Base-by-base conservation (phyloP, 768 basidiomycete genomes). In the Tulasnella sp. region DNA sequence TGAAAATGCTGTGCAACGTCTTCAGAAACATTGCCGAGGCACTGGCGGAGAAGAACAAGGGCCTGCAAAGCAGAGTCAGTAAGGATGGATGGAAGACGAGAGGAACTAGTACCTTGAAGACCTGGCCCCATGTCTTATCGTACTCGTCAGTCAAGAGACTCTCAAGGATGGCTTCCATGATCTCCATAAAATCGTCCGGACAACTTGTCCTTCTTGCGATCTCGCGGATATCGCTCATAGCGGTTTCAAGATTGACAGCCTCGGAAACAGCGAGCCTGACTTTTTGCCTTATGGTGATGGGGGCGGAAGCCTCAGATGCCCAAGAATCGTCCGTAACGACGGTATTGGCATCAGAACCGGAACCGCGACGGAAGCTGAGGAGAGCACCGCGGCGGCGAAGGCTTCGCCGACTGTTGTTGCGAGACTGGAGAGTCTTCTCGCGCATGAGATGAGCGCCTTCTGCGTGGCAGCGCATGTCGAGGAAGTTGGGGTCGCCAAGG, bases 161-260 rank as follows among this genome's bases (percentile, higher is more conserved):
- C n/a, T 57, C 55, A 15, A 57, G 29, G 25, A 57, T 46, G 0
- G 55, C 40, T 36, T 57, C 55, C 55, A 57, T 46, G 17, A 57
- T 57, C 19, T 46, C 46, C 23, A 57, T 46, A 23, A 57, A 57
- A 32, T 57, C 55, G 6, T 23, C 45, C 55, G 55, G 55, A 43
- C 55, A 46, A 11, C 42, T 46, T 23, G 55, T 57, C 29, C 37
- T 41, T 21, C 42, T 43, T 2, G 55, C 55, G 32, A 57, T 57
- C 17, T 57, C 42, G 23, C 48, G 25, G 42, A 45, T 46, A 21
- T 57, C 42, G 4, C 48, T 3, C 55, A 57, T 36, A 17, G 55
- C 31, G 9, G 55, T 14, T n/a, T 48, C 21, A 21, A 29, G 27
- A 3, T 54, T 40, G 29, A 46, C 42, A 9, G 19, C 37, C 17